phyloP scores from a whole-genome alignment of 352 stramenopile species.

The Pythium aphanidermatum region DNA sequence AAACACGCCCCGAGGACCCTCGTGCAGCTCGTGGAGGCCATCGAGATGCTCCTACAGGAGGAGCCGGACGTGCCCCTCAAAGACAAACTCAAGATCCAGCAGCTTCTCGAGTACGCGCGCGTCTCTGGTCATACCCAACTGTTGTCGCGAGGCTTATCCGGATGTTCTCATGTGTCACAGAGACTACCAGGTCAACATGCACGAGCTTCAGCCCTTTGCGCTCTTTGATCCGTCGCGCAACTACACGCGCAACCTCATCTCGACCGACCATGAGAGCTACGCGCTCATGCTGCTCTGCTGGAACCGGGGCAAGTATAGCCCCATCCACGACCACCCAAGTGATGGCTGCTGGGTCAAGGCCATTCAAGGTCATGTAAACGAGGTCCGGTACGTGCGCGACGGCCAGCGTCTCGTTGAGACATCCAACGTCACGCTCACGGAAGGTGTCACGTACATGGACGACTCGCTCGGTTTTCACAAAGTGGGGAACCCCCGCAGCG shows the following conservation, averaged over 20 bases:
- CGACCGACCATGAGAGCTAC: constrained; percentile 89
- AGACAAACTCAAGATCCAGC: constrained; percentile 45
- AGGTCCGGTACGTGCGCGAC: constrained; percentile 81
- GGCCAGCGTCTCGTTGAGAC: constrained; percentile 45
- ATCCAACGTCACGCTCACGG: constrained; percentile 47
- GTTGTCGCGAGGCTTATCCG: no score
- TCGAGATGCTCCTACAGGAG: constrained; percentile 42
- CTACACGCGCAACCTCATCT: constrained; percentile 94
- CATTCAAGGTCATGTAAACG: constrained; percentile 81
- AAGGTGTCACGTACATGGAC: constrained; percentile 87
- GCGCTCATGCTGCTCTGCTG: constrained; percentile 94
- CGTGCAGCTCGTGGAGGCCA: constrained; percentile 40
- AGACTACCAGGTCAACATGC: constrained; percentile 38
- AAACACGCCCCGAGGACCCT: constrained; percentile 22
- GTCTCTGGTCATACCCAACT: no score
- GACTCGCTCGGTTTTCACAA: constrained; percentile 92
- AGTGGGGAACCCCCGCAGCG: constrained; percentile 65
- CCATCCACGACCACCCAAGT: constrained; percentile 91
- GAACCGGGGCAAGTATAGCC: constrained; percentile 86
- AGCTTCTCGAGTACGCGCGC: constrained; percentile 56
- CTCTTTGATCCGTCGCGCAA: constrained; percentile 80
- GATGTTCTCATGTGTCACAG: no score
- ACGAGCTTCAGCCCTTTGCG: constrained; percentile 68
- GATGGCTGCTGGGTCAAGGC: constrained; percentile 91
- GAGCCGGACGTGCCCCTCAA: constrained; percentile 52